Conservation (phyloP, 176 grass and related monocot species). For the Rhynchospora breviuscula region DNA sequence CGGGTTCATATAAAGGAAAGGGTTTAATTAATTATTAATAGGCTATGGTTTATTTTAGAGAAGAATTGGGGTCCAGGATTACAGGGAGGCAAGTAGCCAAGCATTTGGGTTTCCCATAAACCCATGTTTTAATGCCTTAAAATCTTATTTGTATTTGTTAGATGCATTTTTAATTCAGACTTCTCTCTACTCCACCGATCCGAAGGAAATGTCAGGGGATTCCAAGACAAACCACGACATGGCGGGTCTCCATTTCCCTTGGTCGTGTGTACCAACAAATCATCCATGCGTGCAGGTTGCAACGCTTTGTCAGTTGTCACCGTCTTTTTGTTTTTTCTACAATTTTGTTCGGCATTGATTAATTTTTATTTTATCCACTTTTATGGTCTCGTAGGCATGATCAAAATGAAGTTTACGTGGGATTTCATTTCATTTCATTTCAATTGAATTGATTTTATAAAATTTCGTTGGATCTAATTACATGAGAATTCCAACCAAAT, state of each 20-base stretch:
- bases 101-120: slow-evolving; percentile 14
- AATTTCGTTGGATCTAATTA: no score
- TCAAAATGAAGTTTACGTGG: no score
- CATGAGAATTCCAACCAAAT: no score
- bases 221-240: slow-evolving; percentile 11
- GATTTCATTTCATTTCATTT: no score
- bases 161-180: not conserved
- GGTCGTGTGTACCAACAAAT: not conserved
- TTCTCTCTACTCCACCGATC: not conserved
- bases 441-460: no score
- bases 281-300: not conserved
- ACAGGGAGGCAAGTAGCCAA: slow-evolving; percentile 9
- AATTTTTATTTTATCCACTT: not conserved
- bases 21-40: not conserved
- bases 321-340: not conserved
- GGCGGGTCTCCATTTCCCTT: not conserved
- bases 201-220: not conserved
- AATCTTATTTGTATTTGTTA: not conserved
- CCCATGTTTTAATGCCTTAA: slow-evolving; percentile 14
- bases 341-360: not conserved
- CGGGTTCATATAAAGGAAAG: not conserved
- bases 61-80: slow-evolving; percentile 11
- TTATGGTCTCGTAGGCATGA: not conserved
- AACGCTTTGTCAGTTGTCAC: not conserved
- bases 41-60: not conserved